Base-by-base conservation (phyloP, 2,329 filamentous ascomycete species). In the Nemania abortiva region DNA sequence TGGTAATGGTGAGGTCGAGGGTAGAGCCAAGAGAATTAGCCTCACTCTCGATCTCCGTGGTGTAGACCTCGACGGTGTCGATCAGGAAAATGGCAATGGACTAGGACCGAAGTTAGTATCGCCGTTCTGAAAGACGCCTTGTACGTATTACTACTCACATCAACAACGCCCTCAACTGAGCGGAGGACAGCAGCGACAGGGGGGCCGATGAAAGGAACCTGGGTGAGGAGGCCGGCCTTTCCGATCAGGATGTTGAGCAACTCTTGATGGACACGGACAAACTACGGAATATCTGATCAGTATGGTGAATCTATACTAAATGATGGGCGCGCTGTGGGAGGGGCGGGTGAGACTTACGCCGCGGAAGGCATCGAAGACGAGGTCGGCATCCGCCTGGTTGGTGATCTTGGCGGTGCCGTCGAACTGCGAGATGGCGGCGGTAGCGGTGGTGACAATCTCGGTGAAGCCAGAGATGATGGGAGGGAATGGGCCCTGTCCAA, bases 181-280 rank as follows among this genome's bases (percentile, higher is more conserved):
- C 70, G 67, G 42, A 71, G 67, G 18, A 57, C 64, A 10, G 63
- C 11, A 22, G 67, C 67, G n/a, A 71, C 58, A 20, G 70, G 70
- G 6, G 49, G 60, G 6, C 64, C 67, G 3, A 71, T 15, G 42
- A 70, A 1, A 11, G 70, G 70, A 31, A 71, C 15, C 13, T 50
- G 37, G 39, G 54, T 24, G 13, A 71, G 29, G 13, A 69, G 20
- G 6, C 60, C 64, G n/a, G 64, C 56, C 54, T 71, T 71, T 27
- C 56, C 70, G 27, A 70, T 67, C 53, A 71, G 7, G 61, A 70
- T 68, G 64, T 70, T 69, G 31, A 71, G 63, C 3, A 71, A 54
- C 6, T 31, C 57, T 54, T 70, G 60, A 39, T 71, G 64, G 10
- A 63, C 63, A 3, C 58, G 52, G 42, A 67, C 63, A 42, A 71